Evolutionary conservation across 2,329 filamentous ascomycete species (phyloP), one percentile per base, ranked within the genome.

Genomic region (Cordyceps cicadae): DNA sequence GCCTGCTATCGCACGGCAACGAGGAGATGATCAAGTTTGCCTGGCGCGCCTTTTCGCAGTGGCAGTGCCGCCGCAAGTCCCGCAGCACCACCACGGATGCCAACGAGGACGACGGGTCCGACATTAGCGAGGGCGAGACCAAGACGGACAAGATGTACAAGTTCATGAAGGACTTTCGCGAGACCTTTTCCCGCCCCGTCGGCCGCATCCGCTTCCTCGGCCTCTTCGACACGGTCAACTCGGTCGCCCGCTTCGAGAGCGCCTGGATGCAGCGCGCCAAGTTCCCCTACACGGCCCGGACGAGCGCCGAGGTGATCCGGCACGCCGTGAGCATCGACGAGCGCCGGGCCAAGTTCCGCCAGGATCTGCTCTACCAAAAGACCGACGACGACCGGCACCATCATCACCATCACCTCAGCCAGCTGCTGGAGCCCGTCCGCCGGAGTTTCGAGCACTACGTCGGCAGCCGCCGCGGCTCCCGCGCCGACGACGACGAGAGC

Each of bases 1-100:
- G 91, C 1, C 78, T 95, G 0, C 78, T 95, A 15, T 87, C 87
- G 14, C 87, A 89, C 56, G 90, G 90, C 12, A 95, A 95, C 66
- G 89, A 95, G 68, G 90, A 94, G 66, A 87, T 94, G 85, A 85
- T 90, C 56, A 79, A 82, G 4, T 95, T 95, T 70, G 90, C 89
- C 0, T 94, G 90, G 89, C 92, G 89, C 70, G 87, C 87, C 0
- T 92, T 91, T 67, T 82, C 86, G 8, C 84, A 87, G 69, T 91
- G 87, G 87, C 86, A 90, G 68, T 80, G 79, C 49, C 81, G 87
- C 8, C 74, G 79, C 91, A 0, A 91, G 88, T 64, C 84, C 93
- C 14, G 83, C 83, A 17, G 81, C 83, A 37, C 34, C 1, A 4
- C 86, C 87, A 24, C 2, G 24, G 29, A 75, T 77, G 75, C 78